These are phyloP conservation scores for Luffa aegyptiaca DNA, from an alignment of 306 rosid species.

Conservation along the genomic window DNA sequence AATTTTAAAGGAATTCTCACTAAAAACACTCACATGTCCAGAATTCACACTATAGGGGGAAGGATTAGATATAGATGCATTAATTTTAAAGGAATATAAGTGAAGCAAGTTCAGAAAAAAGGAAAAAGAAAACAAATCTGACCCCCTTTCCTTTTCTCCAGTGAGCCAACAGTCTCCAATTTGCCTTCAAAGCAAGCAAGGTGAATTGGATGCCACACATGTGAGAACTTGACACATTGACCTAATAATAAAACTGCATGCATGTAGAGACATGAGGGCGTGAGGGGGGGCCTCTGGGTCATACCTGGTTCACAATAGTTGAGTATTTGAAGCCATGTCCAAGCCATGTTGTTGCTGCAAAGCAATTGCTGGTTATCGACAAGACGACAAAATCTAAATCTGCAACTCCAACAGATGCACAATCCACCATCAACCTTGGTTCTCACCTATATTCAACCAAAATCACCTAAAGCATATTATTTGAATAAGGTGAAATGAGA, in stretches of 20 bases:
- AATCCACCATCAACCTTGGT: not conserved
- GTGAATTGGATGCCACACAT: not conserved
- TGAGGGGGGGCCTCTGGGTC: not conserved
- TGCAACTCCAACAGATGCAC: conserved; percentile 1
- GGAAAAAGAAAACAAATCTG: not conserved
- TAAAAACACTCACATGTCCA: not conserved
- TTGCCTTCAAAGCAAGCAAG: conserved; percentile 1
- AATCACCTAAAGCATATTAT: conserved; percentile 1
- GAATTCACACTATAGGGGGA: not conserved
- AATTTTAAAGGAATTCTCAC: not conserved
- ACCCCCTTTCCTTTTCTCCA: not conserved
- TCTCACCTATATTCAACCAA: conserved; percentile 9
- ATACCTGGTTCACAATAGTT: not conserved
- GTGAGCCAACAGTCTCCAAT: not conserved
- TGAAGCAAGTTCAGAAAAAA: not conserved
- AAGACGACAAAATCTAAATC: not conserved
- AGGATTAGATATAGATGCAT: not conserved
- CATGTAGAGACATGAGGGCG: not conserved
- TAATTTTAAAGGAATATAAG: not conserved
- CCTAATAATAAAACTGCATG: not conserved
- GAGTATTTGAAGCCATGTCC: not conserved
- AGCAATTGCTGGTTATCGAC: not conserved
- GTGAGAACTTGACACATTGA: not conserved
- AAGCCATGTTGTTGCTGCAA: not conserved
- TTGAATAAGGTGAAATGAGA: not conserved